Base-by-base conservation (phyloP, 495 filamentous ascomycete species). In the Bathelium albidoporum region DNA sequence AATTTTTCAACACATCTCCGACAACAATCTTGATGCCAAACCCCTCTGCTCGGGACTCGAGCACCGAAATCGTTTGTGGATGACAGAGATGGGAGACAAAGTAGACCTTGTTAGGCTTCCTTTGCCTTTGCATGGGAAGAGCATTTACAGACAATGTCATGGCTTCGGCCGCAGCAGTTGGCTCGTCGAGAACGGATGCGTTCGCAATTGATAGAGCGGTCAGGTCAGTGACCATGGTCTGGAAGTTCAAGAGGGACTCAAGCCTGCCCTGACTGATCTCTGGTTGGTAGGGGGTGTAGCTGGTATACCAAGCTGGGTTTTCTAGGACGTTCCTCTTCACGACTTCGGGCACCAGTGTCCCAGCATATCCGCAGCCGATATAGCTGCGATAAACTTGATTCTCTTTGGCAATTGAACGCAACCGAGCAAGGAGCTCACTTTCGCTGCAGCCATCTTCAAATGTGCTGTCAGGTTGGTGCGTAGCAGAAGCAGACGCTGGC, bases 231-330 rank as follows among this genome's bases (percentile, higher is more conserved):
- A 95, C 89, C 76, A 98, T 74, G 14, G 94, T 98, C 81, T 98
- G 94, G 76, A 95, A 98, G 78, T 98, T 98, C 52, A 98, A 79
- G 44, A 98, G 78, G 7, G 92, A 96, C 79, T 97, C 95, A 66
- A 78, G 61, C 61, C 69, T 44, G 59, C 80, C 94, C 75, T 98
- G 94, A 70, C 90, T 95, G 79, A 98, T 97, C 76, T 98, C 94
- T 1, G 94, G 92, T 73, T 98, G 94, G 74, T 98, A 98, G 29
- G 94, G 94, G 0, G 94, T 97, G 72, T 98, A 98, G 73, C 92
- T 97, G 44, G 94, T 98, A 75, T 98, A 98, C 94, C 94, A 98
- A 18, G 87, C 95, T 1, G 94, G 94, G 69, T 85, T 90, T 80
- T 98, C 93, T 32, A 98, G 78, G 10, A 97, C 82, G 73, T 98